Evolutionary conservation across 495 filamentous ascomycete species (phyloP), one percentile per base, ranked within the genome.

Genomic region (Xylaria scruposa): DNA sequence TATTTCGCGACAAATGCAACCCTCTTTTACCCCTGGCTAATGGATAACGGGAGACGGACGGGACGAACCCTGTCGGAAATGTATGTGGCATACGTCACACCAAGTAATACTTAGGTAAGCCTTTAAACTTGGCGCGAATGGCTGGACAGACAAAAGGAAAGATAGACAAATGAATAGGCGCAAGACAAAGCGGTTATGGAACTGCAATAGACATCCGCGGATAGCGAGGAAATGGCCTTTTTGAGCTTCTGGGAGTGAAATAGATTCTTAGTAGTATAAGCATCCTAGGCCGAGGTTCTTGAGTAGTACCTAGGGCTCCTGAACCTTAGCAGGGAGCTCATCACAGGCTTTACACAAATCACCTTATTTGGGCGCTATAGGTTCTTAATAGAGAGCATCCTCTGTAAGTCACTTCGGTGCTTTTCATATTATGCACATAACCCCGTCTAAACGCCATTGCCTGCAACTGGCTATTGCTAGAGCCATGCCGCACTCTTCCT

Each of bases 401-500:
- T 46, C 31, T 10, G 29, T 46, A 17, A 31, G 21, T 26, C 17
- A 44, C 38, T 40, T 29, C 13, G 33, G 15, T 46, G 36, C 36
- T 47, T 46, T 65, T 29, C 47, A 31, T 24, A 51, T 6, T 51
- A 29, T 51, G 46, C 36, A 60, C 10, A 29, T 40, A 42, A 38
- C 42, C 51, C 46, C 61, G 47, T 67, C 70, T 53, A 49, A 71
- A 71, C 70, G 51, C 70, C 70, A 51, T 66, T 66, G 62, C 61
- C 60, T 12, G 44, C 36, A 26, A 40, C 36, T 33, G 10, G 44
- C 47, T 49, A 15, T 63, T 58, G 36, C 40, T 13, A 47, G 51
- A 71, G 61, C 29, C 47, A 53, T 29, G 60, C 26, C 24, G 13
- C 59, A 12, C 33, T 15, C 38, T 51, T 60, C 49, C 59, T 36